phyloP scores from a whole-genome alignment of 192 early-diverging fungal species.

The Mortierella alpina region DNA sequence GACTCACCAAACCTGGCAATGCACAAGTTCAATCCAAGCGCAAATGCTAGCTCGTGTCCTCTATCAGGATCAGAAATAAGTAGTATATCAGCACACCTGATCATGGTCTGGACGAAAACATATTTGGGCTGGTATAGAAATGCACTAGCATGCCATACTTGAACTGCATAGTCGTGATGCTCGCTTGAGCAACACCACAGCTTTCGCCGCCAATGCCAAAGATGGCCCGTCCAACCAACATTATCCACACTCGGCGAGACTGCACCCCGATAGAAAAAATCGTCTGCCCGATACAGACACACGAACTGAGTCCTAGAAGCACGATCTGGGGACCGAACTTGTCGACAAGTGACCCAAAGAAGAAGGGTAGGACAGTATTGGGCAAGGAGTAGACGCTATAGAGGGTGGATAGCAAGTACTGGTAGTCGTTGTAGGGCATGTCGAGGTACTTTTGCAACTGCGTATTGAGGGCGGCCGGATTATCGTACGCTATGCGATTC shows the following conservation, averaged over 20 bases:
- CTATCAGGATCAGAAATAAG: conserved; percentile 4
- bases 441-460: conserved; percentile 55
- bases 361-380: conserved; percentile 55
- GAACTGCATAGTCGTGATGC: conserved; percentile 69
- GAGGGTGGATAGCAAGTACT: conserved; percentile 57
- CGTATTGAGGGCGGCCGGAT: conserved; percentile 49
- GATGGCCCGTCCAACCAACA: conserved; percentile 67
- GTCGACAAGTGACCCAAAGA: conserved; percentile 66
- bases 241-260: conserved; percentile 55
- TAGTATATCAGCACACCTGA: no score
- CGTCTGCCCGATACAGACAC: conserved; percentile 71
- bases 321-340: conserved; percentile 59
- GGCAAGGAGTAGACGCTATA: conserved; percentile 57
- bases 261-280: conserved; percentile 71
- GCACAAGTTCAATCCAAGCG: conserved; percentile 44
- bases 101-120: no score
- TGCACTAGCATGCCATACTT: conserved; percentile 18
- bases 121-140: neutral
- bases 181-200: conserved; percentile 69
- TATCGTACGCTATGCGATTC: conserved; percentile 32
- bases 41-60: conserved; percentile 49
- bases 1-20: conserved; percentile 45
- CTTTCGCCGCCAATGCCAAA: conserved; percentile 75
- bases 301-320: conserved; percentile 58
- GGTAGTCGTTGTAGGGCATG: conserved; percentile 52